phyloP scores from a whole-genome alignment of 2,329 filamentous ascomycete species.

The Colletotrichum sp. region DNA sequence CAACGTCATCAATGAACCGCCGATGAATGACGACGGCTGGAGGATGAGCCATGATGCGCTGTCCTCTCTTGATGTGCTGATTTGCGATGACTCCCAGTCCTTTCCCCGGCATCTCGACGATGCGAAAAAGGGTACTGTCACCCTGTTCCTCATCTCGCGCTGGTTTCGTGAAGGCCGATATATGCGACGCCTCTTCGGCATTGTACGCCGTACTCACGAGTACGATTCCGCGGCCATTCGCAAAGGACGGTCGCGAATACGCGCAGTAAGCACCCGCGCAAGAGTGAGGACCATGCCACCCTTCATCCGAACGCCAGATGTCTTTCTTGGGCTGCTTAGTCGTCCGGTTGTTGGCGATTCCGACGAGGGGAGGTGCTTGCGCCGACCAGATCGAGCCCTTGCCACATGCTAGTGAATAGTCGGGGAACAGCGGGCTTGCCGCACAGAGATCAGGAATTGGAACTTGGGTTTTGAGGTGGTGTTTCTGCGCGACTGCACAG shows the following conservation, averaged over 20 bases:
- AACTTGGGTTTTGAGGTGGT: background rate
- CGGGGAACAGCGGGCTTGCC: constrained; percentile 8
- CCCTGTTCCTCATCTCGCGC: background rate
- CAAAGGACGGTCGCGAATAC: constrained; percentile 39
- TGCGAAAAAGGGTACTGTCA: background rate
- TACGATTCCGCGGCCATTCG: constrained; percentile 40
- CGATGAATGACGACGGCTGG: constrained; percentile 32
- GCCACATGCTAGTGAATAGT: background rate
- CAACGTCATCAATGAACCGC: constrained; percentile 23
- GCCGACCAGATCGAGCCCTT: background rate
- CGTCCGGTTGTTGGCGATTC: background rate
- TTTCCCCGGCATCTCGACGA: constrained; percentile 30
- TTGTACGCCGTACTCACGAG: constrained; percentile 37
- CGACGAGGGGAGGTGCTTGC: background rate
- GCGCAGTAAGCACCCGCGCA: constrained; percentile 32
- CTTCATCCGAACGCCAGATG: constrained; percentile 20
- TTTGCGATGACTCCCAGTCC: constrained; percentile 36
- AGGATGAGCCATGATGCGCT: constrained; percentile 34
- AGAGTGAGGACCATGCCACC: constrained; percentile 14
- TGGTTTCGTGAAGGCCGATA: background rate
- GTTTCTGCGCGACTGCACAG: background rate
- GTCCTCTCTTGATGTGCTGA: constrained; percentile 31
- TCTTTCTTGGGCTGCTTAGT: constrained; percentile 4
- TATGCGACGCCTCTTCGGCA: constrained; percentile 11
- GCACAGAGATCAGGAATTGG: constrained; percentile 1